Evolutionary conservation across 2,329 filamentous ascomycete genomes (phyloP), one percentile per base, ranked within the genome.

Genomic region (Aureobasidium subglaciale): DNA sequence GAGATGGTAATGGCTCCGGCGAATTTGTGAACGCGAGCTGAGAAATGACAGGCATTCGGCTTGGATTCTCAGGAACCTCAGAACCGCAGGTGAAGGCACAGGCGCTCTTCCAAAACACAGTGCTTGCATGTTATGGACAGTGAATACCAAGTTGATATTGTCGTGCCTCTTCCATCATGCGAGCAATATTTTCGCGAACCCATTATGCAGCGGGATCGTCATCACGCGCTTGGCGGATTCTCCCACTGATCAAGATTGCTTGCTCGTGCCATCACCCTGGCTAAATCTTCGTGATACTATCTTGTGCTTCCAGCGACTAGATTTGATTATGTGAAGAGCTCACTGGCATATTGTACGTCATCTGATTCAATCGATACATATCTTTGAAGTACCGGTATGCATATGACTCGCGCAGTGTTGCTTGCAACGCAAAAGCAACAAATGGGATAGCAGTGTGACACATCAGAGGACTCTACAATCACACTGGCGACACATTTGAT

Each of bases 31-130:
- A 9, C 53, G 35, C 22, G 45, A 52, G 16, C 35, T 38, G 25
- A 56, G 38, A 27, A 58, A 58, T 15, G 50, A 35, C 7, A 60
- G 16, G 18, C 52, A 56, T 13, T 60, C 59, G 18, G 56, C 50
- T 34, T 60, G 56, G 37, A 58, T 58, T 30, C 54, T 58, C 8
- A 60, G 45, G 15, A 57, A 60, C n/a, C 50, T 53, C 34, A 60
- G 29, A 3, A 60, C 56, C 34, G 59, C 56, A 22, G 54, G 53
- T 20, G 59, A 60, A 4, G 59, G 59, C 24, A 58, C 49, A 30
- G 42, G 53, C 41, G 34, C 32, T 8, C 53, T 32, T 35, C 18
- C 53, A 20, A 55, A 29, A 2, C 29, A 27, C 41, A 55, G 32
- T 37, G 40, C 53, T 40, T 56, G 41, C 54, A 56, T 56, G 24